These are phyloP conservation scores for Ganoderma lingzhi DNA, from an alignment of 1,284 basidiomycete genomes.

Conservation along the genomic window DNA sequence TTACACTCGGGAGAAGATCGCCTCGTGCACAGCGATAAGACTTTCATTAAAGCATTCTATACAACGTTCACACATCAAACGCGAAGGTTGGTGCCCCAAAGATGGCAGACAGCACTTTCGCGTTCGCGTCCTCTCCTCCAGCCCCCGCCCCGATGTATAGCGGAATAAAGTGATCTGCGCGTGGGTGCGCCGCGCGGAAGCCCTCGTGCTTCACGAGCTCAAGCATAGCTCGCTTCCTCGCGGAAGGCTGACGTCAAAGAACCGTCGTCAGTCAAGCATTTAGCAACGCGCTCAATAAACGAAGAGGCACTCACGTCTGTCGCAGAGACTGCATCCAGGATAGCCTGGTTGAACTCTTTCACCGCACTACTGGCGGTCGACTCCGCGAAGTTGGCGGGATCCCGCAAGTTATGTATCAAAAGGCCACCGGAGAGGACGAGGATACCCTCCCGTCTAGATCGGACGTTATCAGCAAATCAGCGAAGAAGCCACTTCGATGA, in stretches of 20 bases:
- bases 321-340: constrained; percentile 60
- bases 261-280: constrained; percentile 17
- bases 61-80: constrained; percentile 57
- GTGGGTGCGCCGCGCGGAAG: constrained; percentile 71
- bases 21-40: constrained; percentile 1
- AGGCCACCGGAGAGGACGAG: constrained; percentile 78
- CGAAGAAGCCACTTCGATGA: constrained; percentile 11
- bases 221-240: constrained; percentile 54
- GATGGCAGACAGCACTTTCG: constrained; percentile 57
- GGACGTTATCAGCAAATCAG: constrained; percentile 14
- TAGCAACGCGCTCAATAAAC: constrained; percentile 4
- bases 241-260: constrained; percentile 41
- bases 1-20: not conserved
- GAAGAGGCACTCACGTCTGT: constrained; percentile 53
- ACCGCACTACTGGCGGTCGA: constrained; percentile 54
- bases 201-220: constrained; percentile 61
- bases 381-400: constrained; percentile 61
- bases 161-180: constrained; percentile 79
- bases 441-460: constrained; percentile 63
- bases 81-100: constrained; percentile 69
- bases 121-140: constrained; percentile 59
- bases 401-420: constrained; percentile 71
- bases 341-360: constrained; percentile 66
- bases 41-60: not conserved
- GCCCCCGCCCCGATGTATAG: constrained; percentile 78